phyloP scores from a whole-genome alignment of 495 filamentous ascomycete genomes.

The Penicillium daleae region DNA sequence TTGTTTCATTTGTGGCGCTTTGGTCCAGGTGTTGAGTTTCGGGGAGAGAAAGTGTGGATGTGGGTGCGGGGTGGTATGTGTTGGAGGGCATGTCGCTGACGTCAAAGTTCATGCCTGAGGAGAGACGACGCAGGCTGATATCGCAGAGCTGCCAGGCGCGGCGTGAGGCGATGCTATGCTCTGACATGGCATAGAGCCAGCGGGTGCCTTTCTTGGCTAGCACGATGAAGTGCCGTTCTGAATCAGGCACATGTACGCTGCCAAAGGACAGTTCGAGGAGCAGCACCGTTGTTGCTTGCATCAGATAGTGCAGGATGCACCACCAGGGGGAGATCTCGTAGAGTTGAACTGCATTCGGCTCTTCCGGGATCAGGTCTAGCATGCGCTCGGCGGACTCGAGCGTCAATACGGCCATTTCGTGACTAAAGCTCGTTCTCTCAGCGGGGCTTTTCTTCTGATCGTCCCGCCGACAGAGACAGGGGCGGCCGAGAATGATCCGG shows the following conservation, averaged over 20 bases:
- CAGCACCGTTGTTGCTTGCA: constrained; percentile 63
- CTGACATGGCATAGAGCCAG: constrained; percentile 60
- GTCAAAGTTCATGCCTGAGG: constrained; percentile 47
- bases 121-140: constrained; percentile 43
- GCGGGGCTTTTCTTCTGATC: constrained; percentile 39
- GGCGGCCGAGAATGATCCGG: constrained; percentile 60
- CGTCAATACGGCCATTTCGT: constrained; percentile 56
- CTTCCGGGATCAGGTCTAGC: constrained; percentile 56
- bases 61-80: constrained; percentile 29
- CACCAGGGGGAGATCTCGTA: constrained; percentile 67
- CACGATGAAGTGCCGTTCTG: constrained; percentile 50
- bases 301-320: constrained; percentile 66
- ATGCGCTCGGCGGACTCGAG: constrained; percentile 58
- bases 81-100: constrained; percentile 41
- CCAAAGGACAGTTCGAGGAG: constrained; percentile 65
- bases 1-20: background rate
- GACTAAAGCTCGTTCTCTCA: constrained; percentile 53
- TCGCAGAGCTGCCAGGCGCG: constrained; percentile 64
- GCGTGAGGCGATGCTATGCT: constrained; percentile 55
- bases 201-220: constrained; percentile 57
- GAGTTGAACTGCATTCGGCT: constrained; percentile 48
- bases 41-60: constrained; percentile 14
- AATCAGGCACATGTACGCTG: constrained; percentile 56
- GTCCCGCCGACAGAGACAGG: constrained; percentile 63
- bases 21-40: constrained; percentile 2